Evolutionary conservation across 352 stramenopile species (phyloP).

Genomic region (Pythium dissimile): DNA sequence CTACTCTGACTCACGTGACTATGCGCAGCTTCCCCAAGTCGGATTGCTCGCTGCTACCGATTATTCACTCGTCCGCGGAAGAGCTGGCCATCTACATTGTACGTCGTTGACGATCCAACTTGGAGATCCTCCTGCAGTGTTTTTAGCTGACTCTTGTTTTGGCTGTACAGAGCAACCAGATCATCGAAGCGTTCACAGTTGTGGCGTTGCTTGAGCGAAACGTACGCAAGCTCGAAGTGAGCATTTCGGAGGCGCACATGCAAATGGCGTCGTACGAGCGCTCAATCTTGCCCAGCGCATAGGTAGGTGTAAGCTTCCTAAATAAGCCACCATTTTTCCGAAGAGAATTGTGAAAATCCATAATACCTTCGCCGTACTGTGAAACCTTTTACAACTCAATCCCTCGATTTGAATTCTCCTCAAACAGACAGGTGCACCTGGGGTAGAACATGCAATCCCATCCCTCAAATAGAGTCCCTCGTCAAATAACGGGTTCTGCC

Average conservation of each 20-base stretch:
- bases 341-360: neutral
- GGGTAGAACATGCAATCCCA: too few species aligned
- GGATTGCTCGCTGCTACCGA: slow-evolving; percentile 95
- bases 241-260: slow-evolving; percentile 90
- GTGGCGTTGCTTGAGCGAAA: slow-evolving; percentile 71
- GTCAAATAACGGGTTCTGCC: too few species aligned
- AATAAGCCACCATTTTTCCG: neutral
- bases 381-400: too few species aligned
- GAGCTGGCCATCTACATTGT: slow-evolving; percentile 95
- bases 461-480: too few species aligned
- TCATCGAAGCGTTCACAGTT: slow-evolving; percentile 83
- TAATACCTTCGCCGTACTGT: neutral
- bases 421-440: too few species aligned
- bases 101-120: slow-evolving; percentile 22
- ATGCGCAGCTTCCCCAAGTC: slow-evolving; percentile 84
- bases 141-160: neutral
- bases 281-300: slow-evolving; percentile 41
- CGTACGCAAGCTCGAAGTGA: slow-evolving; percentile 90
- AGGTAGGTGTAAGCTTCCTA: neutral
- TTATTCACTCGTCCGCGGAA: slow-evolving; percentile 97
- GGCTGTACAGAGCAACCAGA: slow-evolving; percentile 71
- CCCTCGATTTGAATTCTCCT: too few species aligned
- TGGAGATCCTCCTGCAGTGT: neutral
- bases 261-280: slow-evolving; percentile 87
- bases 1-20: neutral